A percentile compares a stretch with the other conserved stretches of the same genome.
phyloP scores from a whole-genome alignment of 768 basidiomycete genomes.

The Tulasnella sp. region DNA sequence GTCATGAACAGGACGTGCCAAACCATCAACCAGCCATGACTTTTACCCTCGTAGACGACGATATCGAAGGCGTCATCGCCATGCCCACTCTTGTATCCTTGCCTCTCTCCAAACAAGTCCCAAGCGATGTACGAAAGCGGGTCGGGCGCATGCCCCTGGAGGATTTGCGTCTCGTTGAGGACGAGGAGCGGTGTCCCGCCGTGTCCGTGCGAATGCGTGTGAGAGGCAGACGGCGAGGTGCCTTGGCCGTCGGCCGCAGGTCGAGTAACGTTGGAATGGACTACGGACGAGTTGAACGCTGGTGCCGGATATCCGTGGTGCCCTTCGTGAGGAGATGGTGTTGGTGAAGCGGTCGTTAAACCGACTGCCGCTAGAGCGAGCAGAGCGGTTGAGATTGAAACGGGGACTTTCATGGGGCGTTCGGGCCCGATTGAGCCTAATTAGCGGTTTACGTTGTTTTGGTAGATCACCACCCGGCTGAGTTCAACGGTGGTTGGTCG shows the following conservation, averaged over 20 bases:
- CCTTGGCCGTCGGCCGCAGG: not conserved
- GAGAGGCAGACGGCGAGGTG: not conserved
- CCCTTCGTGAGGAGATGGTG: conserved; percentile 3
- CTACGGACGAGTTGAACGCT: not conserved
- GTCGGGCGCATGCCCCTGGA: conserved; percentile 50
- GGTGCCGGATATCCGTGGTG: conserved; percentile 4
- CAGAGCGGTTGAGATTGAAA: not conserved
- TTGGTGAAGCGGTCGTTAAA: not conserved
- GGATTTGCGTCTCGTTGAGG: conserved; percentile 68
- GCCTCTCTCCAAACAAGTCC: conserved; percentile 38
- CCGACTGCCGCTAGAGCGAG: not conserved
- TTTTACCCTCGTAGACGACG: not conserved
- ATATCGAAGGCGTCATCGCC: conserved; percentile 10
- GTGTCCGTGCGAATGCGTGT: conserved; percentile 7
- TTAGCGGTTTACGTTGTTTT: not conserved
- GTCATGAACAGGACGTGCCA: conserved; percentile 64
- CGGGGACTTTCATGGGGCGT: not conserved
- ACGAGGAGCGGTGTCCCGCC: conserved; percentile 16
- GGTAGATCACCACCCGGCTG: too few species aligned
- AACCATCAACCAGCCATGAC: conserved; percentile 52
- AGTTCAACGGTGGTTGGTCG: not conserved
- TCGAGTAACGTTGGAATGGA: not conserved
- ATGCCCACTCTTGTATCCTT: not conserved
- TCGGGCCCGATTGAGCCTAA: not conserved
- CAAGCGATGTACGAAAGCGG: conserved; percentile 76